Percentiles rank a stretch among this genome's conserved stretches.
Evolutionary conservation across 2,329 filamentous ascomycete genomes (phyloP).

Genomic region (Fusarium fracticaudum): DNA sequence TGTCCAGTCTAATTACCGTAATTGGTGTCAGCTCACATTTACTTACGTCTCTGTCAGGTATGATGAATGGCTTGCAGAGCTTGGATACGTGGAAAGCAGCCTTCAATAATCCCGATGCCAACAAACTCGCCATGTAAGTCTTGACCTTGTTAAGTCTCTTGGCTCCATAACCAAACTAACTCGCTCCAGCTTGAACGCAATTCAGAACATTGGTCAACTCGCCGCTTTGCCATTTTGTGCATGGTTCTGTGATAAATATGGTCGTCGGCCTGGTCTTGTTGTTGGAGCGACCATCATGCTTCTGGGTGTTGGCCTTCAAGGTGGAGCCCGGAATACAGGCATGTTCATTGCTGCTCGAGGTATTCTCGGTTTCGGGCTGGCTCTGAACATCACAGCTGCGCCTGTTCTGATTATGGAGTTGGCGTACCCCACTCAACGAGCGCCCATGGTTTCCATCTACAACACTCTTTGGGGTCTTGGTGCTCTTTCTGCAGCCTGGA

Average conservation of each 20-base stretch:
- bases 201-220: conserved; percentile 14
- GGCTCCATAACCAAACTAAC: neutral
- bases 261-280: neutral
- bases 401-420: conserved; percentile 15
- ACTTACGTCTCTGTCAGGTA: neutral
- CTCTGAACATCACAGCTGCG: conserved; percentile 5
- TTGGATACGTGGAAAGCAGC: conserved; percentile 9
- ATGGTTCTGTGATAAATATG: conserved; percentile 7
- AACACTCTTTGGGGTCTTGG: conserved; percentile 16
- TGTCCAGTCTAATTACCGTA: too few relatives aligned
- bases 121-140: conserved; percentile 12
- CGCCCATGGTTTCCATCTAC: conserved; percentile 18
- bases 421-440: conserved; percentile 10
- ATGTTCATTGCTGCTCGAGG: conserved; percentile 16
- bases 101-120: conserved; percentile 7
- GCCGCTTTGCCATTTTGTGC: conserved; percentile 15
- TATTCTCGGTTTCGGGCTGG: conserved; percentile 8
- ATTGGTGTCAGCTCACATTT: fast-evolving
- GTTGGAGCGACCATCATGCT: conserved; percentile 10
- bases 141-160: neutral
- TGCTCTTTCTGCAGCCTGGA: conserved; percentile 8
- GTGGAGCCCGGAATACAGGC: conserved; percentile 3
- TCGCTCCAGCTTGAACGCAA: neutral
- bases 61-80: conserved; percentile 17
- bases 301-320: conserved; percentile 11